Percentiles rank a stretch among this genome's conserved stretches.
Evolutionary conservation across 345 rosid species (phyloP).

Genomic region (Moringa oleifera): DNA sequence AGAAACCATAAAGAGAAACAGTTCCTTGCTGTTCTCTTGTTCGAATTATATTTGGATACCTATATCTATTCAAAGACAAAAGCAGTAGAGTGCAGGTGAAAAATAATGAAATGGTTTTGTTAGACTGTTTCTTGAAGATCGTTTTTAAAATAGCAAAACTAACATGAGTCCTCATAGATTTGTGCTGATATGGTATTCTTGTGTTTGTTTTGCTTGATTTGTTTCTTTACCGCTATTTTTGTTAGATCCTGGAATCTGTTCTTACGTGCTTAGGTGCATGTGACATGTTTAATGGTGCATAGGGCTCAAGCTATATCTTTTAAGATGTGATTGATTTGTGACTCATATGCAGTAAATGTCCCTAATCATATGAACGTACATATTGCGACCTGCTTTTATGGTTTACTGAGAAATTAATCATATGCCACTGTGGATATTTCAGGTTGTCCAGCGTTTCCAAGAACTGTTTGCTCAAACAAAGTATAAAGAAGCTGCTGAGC

Average conservation of each 20-base stretch:
- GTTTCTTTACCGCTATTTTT: background rate
- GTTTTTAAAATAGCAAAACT: background rate
- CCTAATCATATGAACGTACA: background rate
- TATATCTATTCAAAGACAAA: no score
- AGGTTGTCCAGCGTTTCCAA: conserved; percentile 99
- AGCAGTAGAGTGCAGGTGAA: background rate
- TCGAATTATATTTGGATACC: background rate
- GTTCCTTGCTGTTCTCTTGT: background rate
- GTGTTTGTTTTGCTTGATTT: background rate
- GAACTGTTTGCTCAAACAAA: conserved; percentile 95
- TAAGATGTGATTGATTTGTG: no score
- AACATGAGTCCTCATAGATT: background rate
- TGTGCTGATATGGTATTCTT: background rate
- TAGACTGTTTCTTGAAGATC: background rate
- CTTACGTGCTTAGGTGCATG: background rate
- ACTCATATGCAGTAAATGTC: no score
- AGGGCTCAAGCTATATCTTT: no score
- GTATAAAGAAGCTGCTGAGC: conserved; percentile 99
- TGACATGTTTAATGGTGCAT: background rate
- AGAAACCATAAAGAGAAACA: no score
- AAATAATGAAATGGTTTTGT: background rate
- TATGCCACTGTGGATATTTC: conserved; percentile 22
- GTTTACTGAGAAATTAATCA: conserved; percentile 8
- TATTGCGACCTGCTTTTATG: background rate
- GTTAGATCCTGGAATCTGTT: background rate